Base-by-base conservation (phyloP, 2,329 filamentous ascomycete species). In the Sporothrix luriei region DNA sequence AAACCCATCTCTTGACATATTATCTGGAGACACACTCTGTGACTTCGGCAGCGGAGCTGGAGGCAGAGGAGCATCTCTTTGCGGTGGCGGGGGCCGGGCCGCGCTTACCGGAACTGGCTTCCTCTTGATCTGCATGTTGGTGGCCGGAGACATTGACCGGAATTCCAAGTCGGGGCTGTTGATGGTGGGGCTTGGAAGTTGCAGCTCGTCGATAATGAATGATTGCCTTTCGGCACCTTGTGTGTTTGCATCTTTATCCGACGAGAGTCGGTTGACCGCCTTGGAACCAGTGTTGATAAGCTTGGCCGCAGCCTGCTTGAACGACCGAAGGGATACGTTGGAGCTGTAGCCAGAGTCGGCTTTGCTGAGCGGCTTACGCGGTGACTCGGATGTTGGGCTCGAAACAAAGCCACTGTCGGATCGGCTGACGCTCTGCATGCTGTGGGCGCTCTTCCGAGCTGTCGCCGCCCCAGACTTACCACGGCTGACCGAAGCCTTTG, bases 271-370 rank as follows among this genome's bases (percentile, higher is more conserved):
- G 11, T 69, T 68, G 64, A 66, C 38, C 9, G 76, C 74, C 69
- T 75, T 77, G 21, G 79, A 77, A 1, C 71, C 64, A 26, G 75
- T 70, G 3, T 74, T 74, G 13, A 71, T 72, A n/a, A 75, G 70
- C 70, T 78, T 80, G 10, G 76, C 74, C 3, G 71, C 71, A 3
- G 71, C 68, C 26, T 80, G 78, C 68, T 76, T 79, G n/a, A 85
- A 80, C 0, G 86, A 88, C 51, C 84, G 82, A 21, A 88, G 76
- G 14, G 87, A 89, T 4, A 85, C 79, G 73, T 84, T 88, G 9
- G 86, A 89, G 74, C 85, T 85, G 74, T 89, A 89, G 19, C 86
- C 86, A 33, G 86, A 88, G 74, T 89, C 87, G 51, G 85, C 82
- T 72, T 87, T 87, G 43, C 83, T 82, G n/a, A 86, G 77, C 5